Base-by-base conservation (phyloP, 2,329 filamentous ascomycete genomes). In the Pseudogymnoascus sp. region DNA sequence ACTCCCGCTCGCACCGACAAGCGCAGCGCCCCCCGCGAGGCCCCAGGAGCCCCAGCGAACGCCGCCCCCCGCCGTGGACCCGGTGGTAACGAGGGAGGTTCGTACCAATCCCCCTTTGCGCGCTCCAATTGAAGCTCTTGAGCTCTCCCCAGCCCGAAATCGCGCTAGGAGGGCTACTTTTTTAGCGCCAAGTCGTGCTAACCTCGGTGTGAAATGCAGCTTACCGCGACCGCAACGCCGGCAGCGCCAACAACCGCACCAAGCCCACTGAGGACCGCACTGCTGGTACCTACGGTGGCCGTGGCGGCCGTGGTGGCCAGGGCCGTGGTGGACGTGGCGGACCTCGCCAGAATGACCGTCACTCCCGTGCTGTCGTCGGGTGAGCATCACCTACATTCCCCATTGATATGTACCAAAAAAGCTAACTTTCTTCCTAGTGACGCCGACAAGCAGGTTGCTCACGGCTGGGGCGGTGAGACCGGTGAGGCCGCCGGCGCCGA, bases 141-240 rank as follows among this genome's bases (percentile, higher is more conserved):
- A 61, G 39, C 38, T 62, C 45, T 64, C 21, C 41, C 21, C 41
- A 14, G 11, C 2, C 6, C 14, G 19, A 26, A 45, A 45, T 58
- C 65, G 68, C 62, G 41, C 41, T 45, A 45, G 21, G n/a, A 19
- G 37, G 6, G n/a, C 6, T 19, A 19, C 63, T 43, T 62, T 62
- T 61, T 49, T 62, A 58, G 49, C 63, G 43, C n/a, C 37, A 55
- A 23, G 41, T 39, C 2, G 31, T 37, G 62, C 68, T 63, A 61
- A 68, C 61, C 45, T 60, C 38, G 49, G 21, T 45, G 41, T 58
- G 33, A 68, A 62, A 39, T 63, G 26, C 71, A 96, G 92, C 91
- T 75, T 94, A 92, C 88, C 91, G 90, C 76, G 91, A 96, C 81
- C 90, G 90, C 75, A 86, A 85, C 74, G 91, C 88, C 74, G 92